Base-by-base conservation (phyloP, 2,329 filamentous ascomycete genomes). In the Aspergillus hortae region DNA sequence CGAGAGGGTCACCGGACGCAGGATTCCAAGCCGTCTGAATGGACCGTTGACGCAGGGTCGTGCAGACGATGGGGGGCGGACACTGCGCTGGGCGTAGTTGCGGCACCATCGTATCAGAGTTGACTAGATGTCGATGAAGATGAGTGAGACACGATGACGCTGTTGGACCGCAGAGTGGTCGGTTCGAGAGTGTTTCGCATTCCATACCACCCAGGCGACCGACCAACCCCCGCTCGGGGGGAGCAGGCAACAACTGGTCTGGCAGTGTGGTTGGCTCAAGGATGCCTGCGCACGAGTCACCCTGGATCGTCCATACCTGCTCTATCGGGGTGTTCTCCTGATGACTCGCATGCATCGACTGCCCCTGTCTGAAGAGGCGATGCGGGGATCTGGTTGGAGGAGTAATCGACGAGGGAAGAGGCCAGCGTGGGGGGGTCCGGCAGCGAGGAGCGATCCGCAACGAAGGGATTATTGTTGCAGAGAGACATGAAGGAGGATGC, bases 331-430 rank as follows among this genome's bases (percentile, higher is more conserved):
- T 53, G 46, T 35, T 50, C 52, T 42, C 48, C 48, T 54, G 52
- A 54, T 54, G 52, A 54, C 52, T 49, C 51, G 52, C 52, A 54
- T 54, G 35, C 48, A 38, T 38, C 14, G 35, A n/a, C 14, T 42
- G 19, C 45, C 45, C 49, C 44, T 48, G 48, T 40, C 48, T 30
- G 27, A 30, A 30, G 27, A 11, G 10, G 27, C 7, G 27, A 30
- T 30, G 27, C 7, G 27, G 27, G 14, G 11, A 38, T 17, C 35
- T 38, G 14, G 35, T 17, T 38, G 35, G 40, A 21, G 40, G 40
- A 42, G 40, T 17, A 17, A 42, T 42, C 19, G 15, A 17, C 11
- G 40, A 19, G 40, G 19, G 3, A 23, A 19, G 44, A 40, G 15
- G 36, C 15, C 46, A 51, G 52, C 47, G 44, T 54, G 52, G 43